Evolutionary conservation across 306 rosid species (phyloP).

Genomic region (Dalbergia cochinchinensis): DNA sequence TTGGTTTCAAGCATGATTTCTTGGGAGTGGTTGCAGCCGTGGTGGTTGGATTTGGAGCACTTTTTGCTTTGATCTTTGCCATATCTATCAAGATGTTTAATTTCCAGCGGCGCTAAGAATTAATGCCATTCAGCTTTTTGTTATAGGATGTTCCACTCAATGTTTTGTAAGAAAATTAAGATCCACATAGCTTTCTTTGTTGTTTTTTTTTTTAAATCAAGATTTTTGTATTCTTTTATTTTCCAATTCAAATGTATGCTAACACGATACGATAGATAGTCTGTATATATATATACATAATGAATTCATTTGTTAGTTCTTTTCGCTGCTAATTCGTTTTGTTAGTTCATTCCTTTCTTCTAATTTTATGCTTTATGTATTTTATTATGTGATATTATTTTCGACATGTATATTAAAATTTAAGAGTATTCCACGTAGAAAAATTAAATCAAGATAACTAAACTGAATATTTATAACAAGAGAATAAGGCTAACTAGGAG

Average conservation of each 20-base stretch:
- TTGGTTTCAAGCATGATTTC: constrained; percentile 59
- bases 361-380: background rate
- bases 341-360: background rate
- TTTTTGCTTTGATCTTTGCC: constrained; percentile 53
- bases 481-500: no score
- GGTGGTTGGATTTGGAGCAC: constrained; percentile 45
- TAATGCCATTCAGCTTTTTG: background rate
- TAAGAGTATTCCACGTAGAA: background rate
- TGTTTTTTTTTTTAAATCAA: background rate
- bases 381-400: background rate
- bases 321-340: no score
- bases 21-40: constrained; percentile 56
- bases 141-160: constrained; percentile 9
- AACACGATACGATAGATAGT: background rate
- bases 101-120: constrained; percentile 51
- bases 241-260: constrained; percentile 19
- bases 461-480: no score
- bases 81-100: constrained; percentile 48
- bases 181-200: background rate
- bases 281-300: background rate
- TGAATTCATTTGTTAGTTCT: no score
- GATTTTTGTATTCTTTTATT: background rate
- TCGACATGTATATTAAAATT: background rate
- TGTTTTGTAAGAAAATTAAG: background rate
- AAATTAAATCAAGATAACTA: no score